Base-by-base conservation (phyloP, 768 basidiomycete genomes). In the Xerocomus potaroensis region DNA sequence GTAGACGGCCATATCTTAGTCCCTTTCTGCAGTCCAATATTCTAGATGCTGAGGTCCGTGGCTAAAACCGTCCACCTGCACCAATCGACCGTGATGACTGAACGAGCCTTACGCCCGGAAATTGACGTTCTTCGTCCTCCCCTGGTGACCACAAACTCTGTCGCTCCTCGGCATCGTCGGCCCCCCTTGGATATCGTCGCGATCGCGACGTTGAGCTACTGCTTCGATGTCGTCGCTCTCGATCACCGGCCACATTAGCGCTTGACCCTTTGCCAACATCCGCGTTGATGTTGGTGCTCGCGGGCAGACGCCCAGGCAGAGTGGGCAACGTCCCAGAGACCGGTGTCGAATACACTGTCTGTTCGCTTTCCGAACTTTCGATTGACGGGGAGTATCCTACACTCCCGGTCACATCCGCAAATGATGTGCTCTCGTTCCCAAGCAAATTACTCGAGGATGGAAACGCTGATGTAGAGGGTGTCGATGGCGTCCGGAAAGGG, bases 111-210 rank as follows among this genome's bases (percentile, higher is more conserved):
- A 76, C 70, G 3, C 74, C 71, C 4, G 50, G 24, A 22, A 29
- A 46, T 9, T 23, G 15, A 4, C 10, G 21, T 2, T 31, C 32
- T 1, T 53, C 62, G 10, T 68, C 65, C 3, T 60, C 62, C 4
- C 48, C 47, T 2, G 55, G 56, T 1, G 59, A 59, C 77, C 76
- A 80, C 45, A 86, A 55, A 40, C 80, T 74, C 42, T 76, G 61
- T 45, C 78, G 80, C 66, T 86, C 84, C 46, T 84, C 84, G 40
- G 62, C 60, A 43, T 86, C 84, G 55, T 80, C 78, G 3, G 73
- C 71, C 0, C 70, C 73, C 21, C 18, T 49, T n/a, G 69, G 70
- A 32, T 71, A 71, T 26, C 72, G 74, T 43, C 69, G 72, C 4
- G 77, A 76, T 48, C 81, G 80, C 34, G 66, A 68, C 59, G 72